Percentiles rank a stretch among this genome's conserved stretches.
These are phyloP conservation scores for Escallonia herrerae DNA, from an alignment of 129 eudicot genomes.

Conservation along the genomic window DNA sequence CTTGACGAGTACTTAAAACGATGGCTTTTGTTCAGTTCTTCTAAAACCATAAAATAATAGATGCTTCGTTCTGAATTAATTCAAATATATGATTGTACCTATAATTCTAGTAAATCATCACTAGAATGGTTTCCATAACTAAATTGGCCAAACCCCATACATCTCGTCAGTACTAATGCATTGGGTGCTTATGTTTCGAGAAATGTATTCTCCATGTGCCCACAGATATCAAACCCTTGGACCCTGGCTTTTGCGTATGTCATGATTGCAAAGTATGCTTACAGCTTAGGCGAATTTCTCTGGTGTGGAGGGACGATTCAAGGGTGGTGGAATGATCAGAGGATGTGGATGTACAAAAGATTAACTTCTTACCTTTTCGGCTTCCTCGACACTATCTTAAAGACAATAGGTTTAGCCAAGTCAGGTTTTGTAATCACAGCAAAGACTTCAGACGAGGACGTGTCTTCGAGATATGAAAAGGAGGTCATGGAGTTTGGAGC, in stretches of 20 bases:
- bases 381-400: conserved; percentile 16
- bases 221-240: conserved; percentile 34
- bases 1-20: too few species aligned
- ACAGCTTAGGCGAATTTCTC: conserved; percentile 28
- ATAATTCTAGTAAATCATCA: too few species aligned
- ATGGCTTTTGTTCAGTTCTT: too few species aligned
- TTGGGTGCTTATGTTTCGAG: too few species aligned
- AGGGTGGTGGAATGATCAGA: conserved; percentile 42
- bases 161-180: too few species aligned
- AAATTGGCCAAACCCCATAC: too few species aligned
- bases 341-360: conserved; percentile 32
- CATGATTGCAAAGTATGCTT: conserved; percentile 14
- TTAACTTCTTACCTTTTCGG: conserved; percentile 32
- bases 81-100: too few species aligned
- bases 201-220: neutral
- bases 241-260: conserved; percentile 20
- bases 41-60: too few species aligned
- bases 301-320: conserved; percentile 15
- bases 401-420: conserved; percentile 17
- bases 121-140: too few species aligned
- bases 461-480: conserved; percentile 10
- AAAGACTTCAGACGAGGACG: conserved; percentile 24
- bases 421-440: conserved; percentile 19
- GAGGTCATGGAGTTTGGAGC: conserved; percentile 1
- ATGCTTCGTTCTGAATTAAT: too few species aligned